Percentiles rank a stretch among this genome's conserved stretches.
phyloP scores from a whole-genome alignment of 1,284 basidiomycete species.

The Boletus subluridellus region DNA sequence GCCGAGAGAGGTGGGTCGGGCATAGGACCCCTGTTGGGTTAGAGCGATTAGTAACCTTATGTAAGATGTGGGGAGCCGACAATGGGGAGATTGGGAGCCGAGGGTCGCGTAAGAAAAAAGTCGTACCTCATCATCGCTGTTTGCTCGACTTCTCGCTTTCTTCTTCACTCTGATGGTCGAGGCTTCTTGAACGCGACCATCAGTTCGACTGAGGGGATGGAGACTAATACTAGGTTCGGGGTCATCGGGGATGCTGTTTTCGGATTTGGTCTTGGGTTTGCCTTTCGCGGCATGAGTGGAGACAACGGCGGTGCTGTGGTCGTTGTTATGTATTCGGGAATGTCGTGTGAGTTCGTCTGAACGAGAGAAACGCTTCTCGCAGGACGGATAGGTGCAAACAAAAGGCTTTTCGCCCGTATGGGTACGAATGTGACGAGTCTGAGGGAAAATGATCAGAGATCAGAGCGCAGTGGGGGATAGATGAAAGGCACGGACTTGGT shows the following conservation, averaged over 20 bases:
- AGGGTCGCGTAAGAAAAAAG: conserved; percentile 1
- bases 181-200: conserved; percentile 24
- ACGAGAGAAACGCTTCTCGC: conserved; percentile 97
- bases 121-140: conserved; percentile 74
- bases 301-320: conserved; percentile 36
- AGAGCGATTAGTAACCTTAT: conserved; percentile 19
- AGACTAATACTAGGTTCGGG: conserved; percentile 28
- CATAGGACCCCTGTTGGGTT: conserved; percentile 54
- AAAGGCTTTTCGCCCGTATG: conserved; percentile 99
- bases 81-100: conserved; percentile 9
- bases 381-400: conserved; percentile 87
- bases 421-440: conserved; percentile 97
- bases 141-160: conserved; percentile 72
- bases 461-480: conserved; percentile 15
- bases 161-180: conserved; percentile 49
- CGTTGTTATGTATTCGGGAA: conserved; percentile 84
- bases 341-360: conserved; percentile 97
- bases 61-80: conserved; percentile 24
- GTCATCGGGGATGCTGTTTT: conserved; percentile 39
- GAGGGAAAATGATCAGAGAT: conserved; percentile 21
- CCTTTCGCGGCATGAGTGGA: conserved; percentile 30
- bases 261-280: conserved; percentile 35
- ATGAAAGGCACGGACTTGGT: conserved; percentile 63
- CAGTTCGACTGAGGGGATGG: conserved; percentile 25
- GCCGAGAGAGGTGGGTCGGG: conserved; percentile 58